phyloP scores from a whole-genome alignment of 768 basidiomycete genomes.

The Kwoniella sp. region DNA sequence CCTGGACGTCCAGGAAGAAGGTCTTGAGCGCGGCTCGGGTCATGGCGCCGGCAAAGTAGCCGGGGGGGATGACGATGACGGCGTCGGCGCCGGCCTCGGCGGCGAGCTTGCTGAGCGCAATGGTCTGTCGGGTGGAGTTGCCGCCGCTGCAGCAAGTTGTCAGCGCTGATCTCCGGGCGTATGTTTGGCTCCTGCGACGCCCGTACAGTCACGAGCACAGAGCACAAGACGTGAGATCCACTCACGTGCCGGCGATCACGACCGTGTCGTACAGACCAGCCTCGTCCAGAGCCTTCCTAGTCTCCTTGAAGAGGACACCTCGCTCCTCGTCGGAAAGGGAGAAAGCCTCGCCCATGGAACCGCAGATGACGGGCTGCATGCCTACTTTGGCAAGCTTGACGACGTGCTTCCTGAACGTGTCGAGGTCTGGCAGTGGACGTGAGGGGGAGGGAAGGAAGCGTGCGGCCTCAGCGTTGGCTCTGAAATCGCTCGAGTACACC shows the following conservation, averaged over 20 bases:
- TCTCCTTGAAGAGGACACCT: conserved; percentile 60
- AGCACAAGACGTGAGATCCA: no score
- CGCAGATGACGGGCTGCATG: conserved; percentile 67
- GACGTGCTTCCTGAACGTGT: conserved; percentile 65
- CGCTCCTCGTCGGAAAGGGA: conserved; percentile 70
- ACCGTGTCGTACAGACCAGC: conserved; percentile 61
- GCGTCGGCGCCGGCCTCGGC: conserved; percentile 82
- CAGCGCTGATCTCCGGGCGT: no score
- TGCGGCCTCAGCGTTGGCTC: no score
- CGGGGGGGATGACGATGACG: conserved; percentile 76
- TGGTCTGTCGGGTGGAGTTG: conserved; percentile 75
- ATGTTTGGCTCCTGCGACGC: background rate
- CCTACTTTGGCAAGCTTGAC: conserved; percentile 63
- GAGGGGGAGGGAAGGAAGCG: no score
- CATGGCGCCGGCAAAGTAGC: conserved; percentile 79
- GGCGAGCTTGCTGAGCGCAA: conserved; percentile 69
- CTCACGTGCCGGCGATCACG: conserved; percentile 68
- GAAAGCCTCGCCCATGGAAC: conserved; percentile 80
- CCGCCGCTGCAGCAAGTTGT: conserved; percentile 59
- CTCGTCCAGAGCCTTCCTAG: conserved; percentile 67
- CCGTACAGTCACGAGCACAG: no score
- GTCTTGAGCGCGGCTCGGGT: conserved; percentile 66
- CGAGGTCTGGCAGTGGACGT: conserved; percentile 56
- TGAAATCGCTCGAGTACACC: background rate
- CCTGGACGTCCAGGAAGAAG: conserved; percentile 70